A percentile compares a stretch with the other conserved stretches of the same genome.
Conservation (phyloP, 306 rosid genomes). For the Prunus davidiana region DNA sequence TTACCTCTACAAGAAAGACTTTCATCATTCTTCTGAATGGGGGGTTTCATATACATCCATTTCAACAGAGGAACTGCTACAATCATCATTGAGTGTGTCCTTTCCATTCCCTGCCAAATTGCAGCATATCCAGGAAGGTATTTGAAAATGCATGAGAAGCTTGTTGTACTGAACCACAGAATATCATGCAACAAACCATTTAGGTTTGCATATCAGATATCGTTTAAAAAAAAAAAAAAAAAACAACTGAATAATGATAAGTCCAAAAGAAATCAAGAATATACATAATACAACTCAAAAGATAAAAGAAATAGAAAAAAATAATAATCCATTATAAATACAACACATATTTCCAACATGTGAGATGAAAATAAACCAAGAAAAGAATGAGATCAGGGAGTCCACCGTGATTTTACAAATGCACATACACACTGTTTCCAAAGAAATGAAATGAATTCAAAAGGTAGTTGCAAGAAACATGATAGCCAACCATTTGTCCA, state of each 20-base stretch:
- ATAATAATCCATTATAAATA: neutral
- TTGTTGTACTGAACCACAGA: slow-evolving; percentile 59
- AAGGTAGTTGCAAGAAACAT: neutral
- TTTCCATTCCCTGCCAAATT: slow-evolving; percentile 67
- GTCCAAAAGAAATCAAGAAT: neutral
- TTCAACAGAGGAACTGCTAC: slow-evolving; percentile 68
- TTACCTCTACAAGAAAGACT: slow-evolving; percentile 47
- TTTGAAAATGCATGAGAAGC: slow-evolving; percentile 45
- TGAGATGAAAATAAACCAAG: neutral
- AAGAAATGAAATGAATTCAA: neutral
- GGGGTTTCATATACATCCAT: slow-evolving; percentile 82
- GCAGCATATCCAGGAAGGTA: slow-evolving; percentile 94
- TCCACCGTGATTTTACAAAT: neutral
- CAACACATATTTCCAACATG: neutral
- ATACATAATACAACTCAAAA: neutral
- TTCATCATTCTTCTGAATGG: slow-evolving; percentile 45
- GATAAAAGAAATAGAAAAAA: neutral
- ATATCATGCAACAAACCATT: slow-evolving; percentile 11
- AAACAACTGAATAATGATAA: neutral
- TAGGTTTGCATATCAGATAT: neutral
- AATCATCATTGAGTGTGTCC: slow-evolving; percentile 45
- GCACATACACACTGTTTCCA: neutral
- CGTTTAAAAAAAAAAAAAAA: neutral
- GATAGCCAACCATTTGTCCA: neutral
- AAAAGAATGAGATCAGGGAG: neutral